Base-by-base conservation (phyloP, 768 basidiomycete species). In the Mrakia gelida region DNA sequence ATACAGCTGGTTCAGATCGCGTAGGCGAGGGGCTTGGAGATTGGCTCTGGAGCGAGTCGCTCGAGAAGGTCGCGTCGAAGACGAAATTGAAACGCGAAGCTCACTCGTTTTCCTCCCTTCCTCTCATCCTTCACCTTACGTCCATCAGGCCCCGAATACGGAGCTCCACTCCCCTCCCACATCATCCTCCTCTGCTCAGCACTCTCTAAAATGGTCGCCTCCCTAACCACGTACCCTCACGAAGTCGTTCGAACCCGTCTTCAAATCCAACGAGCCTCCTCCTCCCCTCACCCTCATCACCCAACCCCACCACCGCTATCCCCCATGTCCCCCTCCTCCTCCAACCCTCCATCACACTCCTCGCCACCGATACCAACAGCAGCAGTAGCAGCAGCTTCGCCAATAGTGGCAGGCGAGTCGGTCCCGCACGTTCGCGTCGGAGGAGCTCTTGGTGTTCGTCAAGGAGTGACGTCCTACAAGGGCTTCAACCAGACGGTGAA, bases 241-340 rank as follows among this genome's bases (percentile, higher is more conserved):
- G 97, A 99, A 59, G 97, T 99, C 63, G 88, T 99, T 52, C 92
- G 97, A n/a, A 98, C 97, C n/a, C 90, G 96, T 8, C 85, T 98
- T 70, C 97, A 99, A 85, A 95, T 96, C 30, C 84, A 84, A 61
- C 83, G 83, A 74, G 68, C 80, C 62, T 72, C 75, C 73, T 59
- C 67, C 62, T 61, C 62, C 30, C n/a, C 70, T 75, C 76, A 59
- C 8, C 26, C 59, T 59, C 49, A 52, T 26, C 59, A 34, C 61
- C 6, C 71, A 30, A 43, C 30, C 21, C 74, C 62, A 26, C 71
- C 26, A 2, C 74, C 68, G 11, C 21, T 56, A 3, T 49, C 75
- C 5, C 49, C 56, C 41, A 77, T 56, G n/a, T 65, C 59, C 67
- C 75, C 71, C 54, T 77, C 70, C 1, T 77, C 72, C 73, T n/a